phyloP scores from a whole-genome alignment of 768 basidiomycete species.

The Amanita brunnescens region DNA sequence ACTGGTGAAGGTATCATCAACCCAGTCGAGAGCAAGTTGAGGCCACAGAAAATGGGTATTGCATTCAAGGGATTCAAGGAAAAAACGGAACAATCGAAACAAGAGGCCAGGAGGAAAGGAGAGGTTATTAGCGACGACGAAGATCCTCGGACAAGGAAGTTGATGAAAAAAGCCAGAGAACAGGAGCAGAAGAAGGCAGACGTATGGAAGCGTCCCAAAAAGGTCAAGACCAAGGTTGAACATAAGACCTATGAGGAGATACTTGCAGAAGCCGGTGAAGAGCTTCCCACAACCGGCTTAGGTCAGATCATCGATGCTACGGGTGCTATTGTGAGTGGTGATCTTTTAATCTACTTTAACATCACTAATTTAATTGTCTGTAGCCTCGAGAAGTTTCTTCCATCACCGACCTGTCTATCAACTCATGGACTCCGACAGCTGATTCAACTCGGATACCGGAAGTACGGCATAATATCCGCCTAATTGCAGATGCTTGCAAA shows the following conservation, averaged over 20 bases:
- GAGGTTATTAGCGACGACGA: slow-evolving; percentile 68
- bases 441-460: slow-evolving; percentile 91
- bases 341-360: not conserved
- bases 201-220: slow-evolving; percentile 82
- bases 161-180: slow-evolving; percentile 45
- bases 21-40: slow-evolving; percentile 77
- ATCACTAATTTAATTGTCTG: slow-evolving; percentile 7
- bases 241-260: slow-evolving; percentile 99
- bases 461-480: slow-evolving; percentile 89
- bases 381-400: slow-evolving; percentile 87
- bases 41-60: slow-evolving; percentile 82
- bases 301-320: slow-evolving; percentile 94
- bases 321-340: slow-evolving; percentile 70
- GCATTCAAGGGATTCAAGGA: slow-evolving; percentile 84
- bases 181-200: slow-evolving; percentile 58
- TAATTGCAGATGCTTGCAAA: slow-evolving; percentile 78
- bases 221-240: slow-evolving; percentile 74
- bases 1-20: slow-evolving; percentile 77
- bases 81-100: slow-evolving; percentile 76
- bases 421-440: slow-evolving; percentile 78
- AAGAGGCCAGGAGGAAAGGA: slow-evolving; percentile 69
- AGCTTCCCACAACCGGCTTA: slow-evolving; percentile 42
- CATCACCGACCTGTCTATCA: slow-evolving; percentile 65
- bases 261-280: slow-evolving; percentile 74
- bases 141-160: slow-evolving; percentile 36